Evolutionary conservation across 2,329 filamentous ascomycete genomes (phyloP).

Genomic region (Phoma herbarum): DNA sequence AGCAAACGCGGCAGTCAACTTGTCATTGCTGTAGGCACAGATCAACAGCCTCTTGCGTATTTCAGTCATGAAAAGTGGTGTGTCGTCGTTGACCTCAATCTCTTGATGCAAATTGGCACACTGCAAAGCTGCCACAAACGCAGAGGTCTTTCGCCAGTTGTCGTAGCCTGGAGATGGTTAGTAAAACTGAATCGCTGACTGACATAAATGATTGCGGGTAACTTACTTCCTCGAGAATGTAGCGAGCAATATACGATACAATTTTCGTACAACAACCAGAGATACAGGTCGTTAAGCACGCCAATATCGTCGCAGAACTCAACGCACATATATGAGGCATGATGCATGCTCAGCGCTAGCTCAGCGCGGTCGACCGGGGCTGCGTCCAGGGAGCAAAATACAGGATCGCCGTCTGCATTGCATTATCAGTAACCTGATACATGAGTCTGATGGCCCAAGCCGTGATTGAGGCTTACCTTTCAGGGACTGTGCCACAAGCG

Average conservation of each 20-base stretch:
- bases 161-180: constrained; percentile 32
- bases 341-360: constrained; percentile 36
- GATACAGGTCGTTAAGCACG: constrained; percentile 45
- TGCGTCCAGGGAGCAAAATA: constrained; percentile 44
- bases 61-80: constrained; percentile 49
- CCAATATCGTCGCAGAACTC: constrained; percentile 45
- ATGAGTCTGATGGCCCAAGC: no score
- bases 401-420: constrained; percentile 41
- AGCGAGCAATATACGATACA: constrained; percentile 36
- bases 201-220: not conserved
- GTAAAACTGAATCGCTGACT: no score
- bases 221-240: constrained; percentile 43
- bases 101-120: constrained; percentile 52
- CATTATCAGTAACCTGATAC: constrained; percentile 1
- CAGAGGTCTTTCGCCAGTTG: constrained; percentile 46
- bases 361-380: constrained; percentile 36
- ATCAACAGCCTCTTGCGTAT: constrained; percentile 47
- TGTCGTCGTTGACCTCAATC: constrained; percentile 42
- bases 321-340: constrained; percentile 44
- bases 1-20: constrained; percentile 61
- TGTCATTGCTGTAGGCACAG: constrained; percentile 55
- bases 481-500: constrained; percentile 46
- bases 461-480: constrained; percentile 32
- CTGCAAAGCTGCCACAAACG: constrained; percentile 40
- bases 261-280: constrained; percentile 48